Conservation (phyloP, 306 rosid genomes). For the Fagus sylvatica region DNA sequence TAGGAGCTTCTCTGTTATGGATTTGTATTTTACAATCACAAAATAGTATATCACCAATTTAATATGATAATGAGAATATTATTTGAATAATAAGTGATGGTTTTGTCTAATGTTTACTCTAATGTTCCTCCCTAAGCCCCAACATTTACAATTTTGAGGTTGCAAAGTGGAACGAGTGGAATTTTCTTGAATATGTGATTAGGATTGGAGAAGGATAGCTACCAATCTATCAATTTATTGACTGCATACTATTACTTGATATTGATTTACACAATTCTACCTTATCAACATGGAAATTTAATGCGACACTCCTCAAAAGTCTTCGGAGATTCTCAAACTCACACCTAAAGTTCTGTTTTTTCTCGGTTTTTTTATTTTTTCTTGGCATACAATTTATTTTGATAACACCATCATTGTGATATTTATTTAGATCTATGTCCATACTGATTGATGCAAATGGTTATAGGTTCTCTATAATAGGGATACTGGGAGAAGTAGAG, state of each 20-base stretch:
- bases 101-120: background rate
- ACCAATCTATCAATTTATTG: background rate
- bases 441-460: constrained; percentile 20
- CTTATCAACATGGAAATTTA: background rate
- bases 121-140: background rate
- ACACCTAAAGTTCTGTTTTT: background rate
- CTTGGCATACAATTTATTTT: background rate
- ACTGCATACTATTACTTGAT: background rate
- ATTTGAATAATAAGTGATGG: background rate
- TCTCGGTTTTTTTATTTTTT: constrained; percentile 3
- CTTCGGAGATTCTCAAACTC: background rate
- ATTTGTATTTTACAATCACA: background rate
- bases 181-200: background rate
- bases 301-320: background rate
- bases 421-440: background rate
- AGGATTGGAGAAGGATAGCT: background rate
- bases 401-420: background rate
- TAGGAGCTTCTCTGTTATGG: background rate
- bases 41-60: background rate
- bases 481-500: constrained; percentile 82
- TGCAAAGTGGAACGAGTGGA: background rate
- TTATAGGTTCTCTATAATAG: constrained; percentile 80
- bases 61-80: background rate
- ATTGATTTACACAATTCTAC: background rate
- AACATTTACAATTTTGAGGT: background rate